These are phyloP conservation scores for Nannochloropsis salina DNA, from an alignment of 108 stramenopile genomes.

Conservation along the genomic window DNA sequence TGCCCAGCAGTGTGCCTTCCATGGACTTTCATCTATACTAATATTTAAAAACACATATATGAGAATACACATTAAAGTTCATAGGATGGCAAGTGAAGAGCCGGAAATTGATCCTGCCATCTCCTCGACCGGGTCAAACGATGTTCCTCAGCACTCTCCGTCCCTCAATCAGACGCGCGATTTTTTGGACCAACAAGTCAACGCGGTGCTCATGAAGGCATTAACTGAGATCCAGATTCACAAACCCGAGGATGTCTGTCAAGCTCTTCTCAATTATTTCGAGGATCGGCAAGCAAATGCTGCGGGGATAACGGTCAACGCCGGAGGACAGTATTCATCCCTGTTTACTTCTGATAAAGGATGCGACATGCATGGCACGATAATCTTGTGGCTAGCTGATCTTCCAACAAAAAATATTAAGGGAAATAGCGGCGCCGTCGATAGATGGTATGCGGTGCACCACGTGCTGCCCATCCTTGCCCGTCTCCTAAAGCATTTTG, in stretches of 20 bases:
- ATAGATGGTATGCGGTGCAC: background rate
- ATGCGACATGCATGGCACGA: background rate
- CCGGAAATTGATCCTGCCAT: too few species aligned
- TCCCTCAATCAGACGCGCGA: background rate
- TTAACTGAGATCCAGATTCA: background rate
- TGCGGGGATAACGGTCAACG: background rate
- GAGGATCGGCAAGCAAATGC: background rate
- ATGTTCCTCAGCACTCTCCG: too few species aligned
- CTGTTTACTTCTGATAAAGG: background rate
- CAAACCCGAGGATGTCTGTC: background rate
- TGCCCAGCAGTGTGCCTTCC: too few species aligned
- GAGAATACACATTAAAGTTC: too few species aligned
- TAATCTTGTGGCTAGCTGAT: background rate
- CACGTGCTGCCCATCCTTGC: conserved; percentile 1
- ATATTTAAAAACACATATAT: too few species aligned
- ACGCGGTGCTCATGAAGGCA: background rate
- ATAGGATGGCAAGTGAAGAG: too few species aligned
- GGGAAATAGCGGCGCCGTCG: background rate
- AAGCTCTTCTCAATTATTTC: background rate
- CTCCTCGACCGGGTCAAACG: too few species aligned
- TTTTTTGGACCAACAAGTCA: background rate
- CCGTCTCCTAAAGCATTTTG: background rate
- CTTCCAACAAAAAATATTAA: background rate
- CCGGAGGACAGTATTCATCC: background rate
- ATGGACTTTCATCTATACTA: too few species aligned